A percentile compares a stretch with the other conserved stretches of the same genome.
These are phyloP conservation scores for Naegleria lovaniensis DNA, from an alignment of 208 protist genomes.

Conservation along the genomic window DNA sequence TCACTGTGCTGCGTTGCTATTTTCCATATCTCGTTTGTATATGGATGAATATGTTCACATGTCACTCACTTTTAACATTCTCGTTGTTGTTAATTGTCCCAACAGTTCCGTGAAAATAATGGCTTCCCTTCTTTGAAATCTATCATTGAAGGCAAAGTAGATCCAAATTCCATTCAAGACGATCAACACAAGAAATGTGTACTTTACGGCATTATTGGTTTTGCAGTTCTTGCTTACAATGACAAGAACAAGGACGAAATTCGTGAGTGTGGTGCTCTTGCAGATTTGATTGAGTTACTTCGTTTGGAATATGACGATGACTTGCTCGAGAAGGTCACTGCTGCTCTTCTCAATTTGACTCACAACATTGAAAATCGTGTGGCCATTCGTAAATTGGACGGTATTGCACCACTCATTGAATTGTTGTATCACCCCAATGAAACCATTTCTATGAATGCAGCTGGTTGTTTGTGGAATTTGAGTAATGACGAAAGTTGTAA, in stretches of 20 bases:
- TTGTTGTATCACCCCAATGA: not conserved
- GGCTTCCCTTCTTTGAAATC: not conserved
- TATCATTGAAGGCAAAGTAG: not conserved
- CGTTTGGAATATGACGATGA: not conserved
- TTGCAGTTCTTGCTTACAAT: conserved; percentile 17
- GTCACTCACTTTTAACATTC: too few species aligned
- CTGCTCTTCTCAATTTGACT: not conserved
- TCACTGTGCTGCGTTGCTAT: too few species aligned
- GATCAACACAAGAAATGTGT: not conserved
- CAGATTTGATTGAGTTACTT: not conserved
- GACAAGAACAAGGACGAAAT: conserved; percentile 7
- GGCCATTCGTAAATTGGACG: conserved; percentile 1
- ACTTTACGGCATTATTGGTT: not conserved
- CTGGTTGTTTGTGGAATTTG: conserved; percentile 26
- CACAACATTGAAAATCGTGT: not conserved
- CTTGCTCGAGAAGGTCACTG: not conserved
- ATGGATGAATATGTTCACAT: too few species aligned
- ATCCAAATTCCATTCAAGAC: not conserved
- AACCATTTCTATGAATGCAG: not conserved
- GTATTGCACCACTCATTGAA: not conserved
- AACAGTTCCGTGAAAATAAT: conserved; percentile 4
- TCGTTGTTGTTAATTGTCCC: too few species aligned
- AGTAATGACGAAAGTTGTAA: not conserved
- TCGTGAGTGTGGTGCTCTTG: conserved; percentile 4
- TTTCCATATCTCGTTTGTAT: too few species aligned